Evolutionary conservation across 2,329 filamentous ascomycete species (phyloP).

Genomic region (Lachnellula suecica): DNA sequence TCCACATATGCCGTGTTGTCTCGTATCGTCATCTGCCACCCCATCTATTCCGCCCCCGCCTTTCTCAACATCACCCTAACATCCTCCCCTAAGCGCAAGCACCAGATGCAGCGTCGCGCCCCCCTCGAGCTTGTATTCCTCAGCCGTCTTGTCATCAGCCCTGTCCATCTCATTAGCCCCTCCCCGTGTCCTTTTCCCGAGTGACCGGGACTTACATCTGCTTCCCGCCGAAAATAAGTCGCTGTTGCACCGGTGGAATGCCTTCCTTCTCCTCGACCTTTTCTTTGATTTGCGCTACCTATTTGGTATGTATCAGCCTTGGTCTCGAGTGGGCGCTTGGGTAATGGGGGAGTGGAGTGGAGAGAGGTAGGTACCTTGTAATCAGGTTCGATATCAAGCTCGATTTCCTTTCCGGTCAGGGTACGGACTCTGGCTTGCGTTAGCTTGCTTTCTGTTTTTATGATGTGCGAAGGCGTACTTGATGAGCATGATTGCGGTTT

Average conservation of each 20-base stretch:
- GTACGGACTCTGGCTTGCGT: constrained; percentile 75
- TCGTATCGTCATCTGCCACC: not conserved
- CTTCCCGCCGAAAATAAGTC: constrained; percentile 94
- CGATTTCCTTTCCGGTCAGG: constrained; percentile 97
- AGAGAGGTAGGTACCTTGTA: constrained; percentile 68
- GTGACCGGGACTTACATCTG: constrained; percentile 73
- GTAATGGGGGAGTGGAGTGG: not conserved
- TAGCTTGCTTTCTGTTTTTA: not conserved
- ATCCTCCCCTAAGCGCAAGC: constrained; percentile 84
- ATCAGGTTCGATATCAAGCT: constrained; percentile 91
- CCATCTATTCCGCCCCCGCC: not conserved
- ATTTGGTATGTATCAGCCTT: not conserved
- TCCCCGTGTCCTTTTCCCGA: too few species aligned
- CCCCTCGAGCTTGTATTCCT: constrained; percentile 86
- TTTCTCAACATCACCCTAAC: not conserved
- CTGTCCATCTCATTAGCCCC: constrained; percentile 44
- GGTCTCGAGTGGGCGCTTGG: not conserved
- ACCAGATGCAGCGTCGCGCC: constrained; percentile 95
- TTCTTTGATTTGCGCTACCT: constrained; percentile 97
- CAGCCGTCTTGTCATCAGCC: constrained; percentile 91
- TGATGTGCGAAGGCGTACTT: constrained; percentile 38
- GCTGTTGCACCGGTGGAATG: constrained; percentile 94
- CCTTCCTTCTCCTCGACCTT: constrained; percentile 99
- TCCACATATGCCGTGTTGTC: not conserved
- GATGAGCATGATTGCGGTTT: constrained; percentile 44